Percentiles rank a stretch among this genome's conserved stretches.
Conservation (phyloP, 1,139 yeast species). For the Suhomyces choctaworum region DNA sequence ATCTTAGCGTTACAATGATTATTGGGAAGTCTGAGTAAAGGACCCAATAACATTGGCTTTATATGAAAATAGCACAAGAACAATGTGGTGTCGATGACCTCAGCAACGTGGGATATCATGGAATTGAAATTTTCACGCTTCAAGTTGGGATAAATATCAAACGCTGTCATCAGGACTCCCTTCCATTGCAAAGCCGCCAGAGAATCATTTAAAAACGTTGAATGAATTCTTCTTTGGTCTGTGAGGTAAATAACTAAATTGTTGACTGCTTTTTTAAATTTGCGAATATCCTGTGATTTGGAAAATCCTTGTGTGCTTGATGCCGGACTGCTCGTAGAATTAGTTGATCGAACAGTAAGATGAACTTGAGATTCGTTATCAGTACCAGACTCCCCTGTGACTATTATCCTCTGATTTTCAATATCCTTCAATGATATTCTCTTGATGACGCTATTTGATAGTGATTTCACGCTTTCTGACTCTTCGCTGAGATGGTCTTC, state of each 20-base stretch:
- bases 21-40: constrained; percentile 69
- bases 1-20: constrained; percentile 70
- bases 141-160: constrained; percentile 37
- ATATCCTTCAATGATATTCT: constrained; percentile 28
- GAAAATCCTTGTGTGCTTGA: constrained; percentile 8
- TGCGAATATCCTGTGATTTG: constrained; percentile 27
- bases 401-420: constrained; percentile 17
- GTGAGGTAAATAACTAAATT: constrained; percentile 57
- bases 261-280: constrained; percentile 47
- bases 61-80: constrained; percentile 71
- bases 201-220: constrained; percentile 36
- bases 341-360: background rate
- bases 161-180: constrained; percentile 40
- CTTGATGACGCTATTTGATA: constrained; percentile 19
- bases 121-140: constrained; percentile 12
- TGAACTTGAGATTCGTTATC: constrained; percentile 20
- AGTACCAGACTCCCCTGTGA: constrained; percentile 31
- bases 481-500: constrained; percentile 13
- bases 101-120: constrained; percentile 35
- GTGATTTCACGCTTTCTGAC: constrained; percentile 17
- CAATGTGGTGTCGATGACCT: constrained; percentile 73
- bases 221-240: constrained; percentile 52
- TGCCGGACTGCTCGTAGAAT: constrained; percentile 6
- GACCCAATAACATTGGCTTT: constrained; percentile 75
- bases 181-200: constrained; percentile 45